Evolutionary conservation across 1,284 basidiomycete genomes (phyloP), one percentile per base, ranked within the genome.

Genomic region (Flammula alnicola): DNA sequence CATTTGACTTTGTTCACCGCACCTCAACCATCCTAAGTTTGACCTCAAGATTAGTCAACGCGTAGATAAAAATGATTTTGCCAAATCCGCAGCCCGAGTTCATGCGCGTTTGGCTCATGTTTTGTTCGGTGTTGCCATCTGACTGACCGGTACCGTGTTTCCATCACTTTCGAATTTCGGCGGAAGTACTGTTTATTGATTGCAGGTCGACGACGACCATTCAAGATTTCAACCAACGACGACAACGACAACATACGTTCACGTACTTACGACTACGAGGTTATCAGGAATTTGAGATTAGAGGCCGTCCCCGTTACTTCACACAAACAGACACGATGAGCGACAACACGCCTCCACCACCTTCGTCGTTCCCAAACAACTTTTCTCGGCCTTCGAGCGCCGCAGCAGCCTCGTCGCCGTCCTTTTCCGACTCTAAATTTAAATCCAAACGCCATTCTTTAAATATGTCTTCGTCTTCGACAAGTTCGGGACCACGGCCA

Each of bases 381-480:
- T 8, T 22, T 36, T 19, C 23, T 4, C 31, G 23, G 23, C 12
- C 39, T 20, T 30, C 44, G 20, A 51, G 40, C 20, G 16, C 51
- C 8, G 31, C 42, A 5, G 27, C 46, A 36, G n/a, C n/a, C n/a
- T n/a, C n/a, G n/a, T n/a, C n/a, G n/a, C 25, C 45, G 8, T 42
- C 39, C 25, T 41, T 19, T 11, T 25, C 27, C 12, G 47, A 5
- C 11, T 29, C 31, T 26, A 31, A 23, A 6, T 22, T 31, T n/a
- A 43, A 30, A 12, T 35, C 42, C 3, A 56, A 55, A 40, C 51
- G 54, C 27, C 56, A 52, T 14, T 56, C 59, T 5, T 48, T 52
- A 19, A 47, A 32, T 26, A 45, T 33, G 10, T 25, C 14, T 23
- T 39, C 37, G 23, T 39, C 37, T 39, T 27, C 37, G 23, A 26